These are phyloP conservation scores for Hyphopichia buzzinii DNA, from an alignment of 1,139 yeast genomes.

Conservation along the genomic window DNA sequence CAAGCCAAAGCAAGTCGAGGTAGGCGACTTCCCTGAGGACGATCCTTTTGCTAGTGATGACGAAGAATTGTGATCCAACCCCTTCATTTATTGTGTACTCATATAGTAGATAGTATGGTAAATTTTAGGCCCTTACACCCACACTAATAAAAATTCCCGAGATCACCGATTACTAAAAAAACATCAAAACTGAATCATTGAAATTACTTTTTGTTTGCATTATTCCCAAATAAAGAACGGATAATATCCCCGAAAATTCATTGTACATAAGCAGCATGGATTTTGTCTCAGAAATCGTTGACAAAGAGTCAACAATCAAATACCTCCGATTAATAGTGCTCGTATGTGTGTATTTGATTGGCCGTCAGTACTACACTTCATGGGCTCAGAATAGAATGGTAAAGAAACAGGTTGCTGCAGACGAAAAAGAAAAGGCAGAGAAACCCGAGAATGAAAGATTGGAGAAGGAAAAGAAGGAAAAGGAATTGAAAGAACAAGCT, in stretches of 20 bases:
- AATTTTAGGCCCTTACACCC: neutral
- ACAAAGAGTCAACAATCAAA: conserved; percentile 32
- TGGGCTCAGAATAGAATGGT: conserved; percentile 53
- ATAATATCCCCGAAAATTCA: too few relatives aligned
- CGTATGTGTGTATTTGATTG: conserved; percentile 35
- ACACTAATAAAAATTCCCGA: too few relatives aligned
- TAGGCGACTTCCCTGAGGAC: conserved; percentile 52
- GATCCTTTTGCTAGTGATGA: conserved; percentile 42
- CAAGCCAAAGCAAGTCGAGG: conserved; percentile 47
- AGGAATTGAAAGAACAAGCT: conserved; percentile 38
- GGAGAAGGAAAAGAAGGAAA: conserved; percentile 26
- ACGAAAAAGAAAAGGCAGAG: conserved; percentile 41
- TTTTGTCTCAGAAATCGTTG: conserved; percentile 36
- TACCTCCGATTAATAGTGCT: conserved; percentile 37
- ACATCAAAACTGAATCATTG: too few relatives aligned
- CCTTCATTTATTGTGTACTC: too few relatives aligned
- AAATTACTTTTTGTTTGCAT: too few relatives aligned
- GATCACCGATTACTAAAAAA: too few relatives aligned
- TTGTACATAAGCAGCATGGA: conserved; percentile 16
- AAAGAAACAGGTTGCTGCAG: conserved; percentile 47
- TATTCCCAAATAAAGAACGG: too few relatives aligned
- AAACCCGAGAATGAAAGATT: conserved; percentile 33
- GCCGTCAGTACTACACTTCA: conserved; percentile 36
- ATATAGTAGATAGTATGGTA: too few relatives aligned
- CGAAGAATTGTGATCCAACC: too few relatives aligned